These are phyloP conservation scores for Globisporangium nagaii DNA, from an alignment of 352 stramenopile species.

Conservation along the genomic window DNA sequence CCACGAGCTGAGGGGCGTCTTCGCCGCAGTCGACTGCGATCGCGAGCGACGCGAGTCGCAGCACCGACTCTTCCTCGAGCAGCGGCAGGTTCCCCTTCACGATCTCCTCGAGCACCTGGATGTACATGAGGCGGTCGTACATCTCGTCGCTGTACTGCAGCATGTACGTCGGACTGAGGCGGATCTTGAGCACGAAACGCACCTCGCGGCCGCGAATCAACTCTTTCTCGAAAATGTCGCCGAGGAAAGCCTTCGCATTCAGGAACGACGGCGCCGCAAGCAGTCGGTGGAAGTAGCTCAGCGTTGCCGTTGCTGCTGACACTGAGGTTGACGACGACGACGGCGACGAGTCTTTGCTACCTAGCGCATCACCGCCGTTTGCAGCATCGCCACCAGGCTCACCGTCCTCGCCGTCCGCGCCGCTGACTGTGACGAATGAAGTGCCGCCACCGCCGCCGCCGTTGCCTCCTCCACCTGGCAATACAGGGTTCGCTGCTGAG, in stretches of 20 bases:
- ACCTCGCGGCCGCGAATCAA: constrained; percentile 86
- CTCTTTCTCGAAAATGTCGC: constrained; percentile 90
- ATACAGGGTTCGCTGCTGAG: constrained; percentile 18
- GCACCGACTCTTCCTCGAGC: constrained; percentile 65
- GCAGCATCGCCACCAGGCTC: constrained; percentile 21
- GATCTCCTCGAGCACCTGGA: constrained; percentile 91
- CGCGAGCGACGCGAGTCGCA: constrained; percentile 70
- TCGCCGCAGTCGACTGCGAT: constrained; percentile 80
- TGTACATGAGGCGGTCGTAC: constrained; percentile 81
- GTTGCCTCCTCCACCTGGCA: no score
- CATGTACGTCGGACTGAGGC: constrained; percentile 76
- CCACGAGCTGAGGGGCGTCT: constrained; percentile 37
- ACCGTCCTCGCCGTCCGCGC: constrained; percentile 19
- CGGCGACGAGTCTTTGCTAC: constrained; percentile 1
- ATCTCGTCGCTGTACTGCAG: constrained; percentile 82
- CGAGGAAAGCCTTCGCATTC: constrained; percentile 77
- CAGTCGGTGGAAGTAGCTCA: constrained; percentile 76
- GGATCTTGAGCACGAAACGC: constrained; percentile 92
- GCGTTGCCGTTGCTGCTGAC: constrained; percentile 27
- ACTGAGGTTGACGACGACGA: constrained; percentile 22
- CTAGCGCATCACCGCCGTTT: constrained; percentile 1
- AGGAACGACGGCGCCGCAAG: constrained; percentile 76
- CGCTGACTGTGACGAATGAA: constrained; percentile 27
- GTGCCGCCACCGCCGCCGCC: background rate
- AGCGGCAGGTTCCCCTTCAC: constrained; percentile 85